Base-by-base conservation (phyloP, 441 rosid genomes). In the Gossypium schwendimanii region DNA sequence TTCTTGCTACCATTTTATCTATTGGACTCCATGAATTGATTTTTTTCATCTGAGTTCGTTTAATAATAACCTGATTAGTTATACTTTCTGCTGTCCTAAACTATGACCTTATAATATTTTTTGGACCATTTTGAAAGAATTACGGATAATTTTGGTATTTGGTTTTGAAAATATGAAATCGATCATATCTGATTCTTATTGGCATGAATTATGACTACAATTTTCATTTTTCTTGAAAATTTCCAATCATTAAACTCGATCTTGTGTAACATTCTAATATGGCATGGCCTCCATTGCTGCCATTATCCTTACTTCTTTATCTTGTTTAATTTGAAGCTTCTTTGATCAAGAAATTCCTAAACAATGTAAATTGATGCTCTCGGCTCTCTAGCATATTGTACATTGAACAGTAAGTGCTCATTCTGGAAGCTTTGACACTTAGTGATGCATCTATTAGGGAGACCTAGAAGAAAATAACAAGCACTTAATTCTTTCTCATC, bases 231-330 rank as follows among this genome's bases (percentile, higher is more conserved):
- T 44, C 54, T 44, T 58, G 63, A 59, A n/a, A 18, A 2, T 71
- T 71, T 57, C 31, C 45, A 6, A 21, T 31, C 58, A 3, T 24
- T 53, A 31, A 73, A n/a, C 6, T 73, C 24, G 8, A 54, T 33
- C 20, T 58, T 59, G 1, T 1, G 45, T 20, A 3, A 55, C 36
- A 41, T 9, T 17, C 55, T 49, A 49, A 57, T 31, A 64, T 63
- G 11, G 31, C 53, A 10, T 14, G 17, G 31, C 59, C 59, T 58
- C 12, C 72, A 24, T 26, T 11, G 52, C 28, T 63, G 9, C 15
- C 26, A 41, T 33, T 28, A 49, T 9, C 45, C 36, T 28, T 63
- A 24, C 31, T 71, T 63, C 33, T 31, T 76, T 76, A 45, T 68
- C 60, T 55, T 26, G 44, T 24, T 10, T 41, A 20, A 44, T 45